Percentiles rank a stretch among this genome's conserved stretches.
phyloP scores from a whole-genome alignment of 2,329 filamentous ascomycete genomes.

The Ophiostoma sp. region DNA sequence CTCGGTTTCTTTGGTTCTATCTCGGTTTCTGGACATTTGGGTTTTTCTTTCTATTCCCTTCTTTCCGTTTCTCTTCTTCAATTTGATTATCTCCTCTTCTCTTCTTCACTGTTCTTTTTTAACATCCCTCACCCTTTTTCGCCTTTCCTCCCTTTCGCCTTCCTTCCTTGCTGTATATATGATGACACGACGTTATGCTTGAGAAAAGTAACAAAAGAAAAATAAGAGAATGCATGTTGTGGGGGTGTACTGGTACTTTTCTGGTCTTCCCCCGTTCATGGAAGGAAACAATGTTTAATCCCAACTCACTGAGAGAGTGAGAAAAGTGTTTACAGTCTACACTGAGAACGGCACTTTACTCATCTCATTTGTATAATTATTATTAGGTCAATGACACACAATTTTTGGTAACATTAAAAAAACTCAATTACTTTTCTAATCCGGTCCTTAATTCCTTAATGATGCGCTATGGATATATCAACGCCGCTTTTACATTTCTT shows the following conservation, averaged over 20 bases:
- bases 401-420: conserved; percentile 1
- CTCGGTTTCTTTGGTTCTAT: neutral
- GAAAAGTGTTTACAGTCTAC: neutral
- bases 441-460: neutral
- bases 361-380: conserved; percentile 1
- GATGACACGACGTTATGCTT: conserved; percentile 27
- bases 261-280: neutral
- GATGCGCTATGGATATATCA: neutral
- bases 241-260: no score
- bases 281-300: conserved; percentile 16
- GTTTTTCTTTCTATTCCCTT: neutral
- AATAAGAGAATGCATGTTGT: neutral
- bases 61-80: neutral
- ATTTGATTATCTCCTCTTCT: neutral
- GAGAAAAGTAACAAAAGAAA: conserved; percentile 2
- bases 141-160: neutral
- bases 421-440: neutral
- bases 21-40: neutral
- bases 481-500: neutral
- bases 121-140: conserved; percentile 6
- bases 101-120: neutral
- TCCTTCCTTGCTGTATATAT: conserved; percentile 19
- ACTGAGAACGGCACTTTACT: neutral
- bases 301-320: conserved; percentile 7
- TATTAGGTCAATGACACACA: conserved; percentile 7